Conservation (phyloP, 805 yeast species). For the Schwanniomyces yamadae region DNA sequence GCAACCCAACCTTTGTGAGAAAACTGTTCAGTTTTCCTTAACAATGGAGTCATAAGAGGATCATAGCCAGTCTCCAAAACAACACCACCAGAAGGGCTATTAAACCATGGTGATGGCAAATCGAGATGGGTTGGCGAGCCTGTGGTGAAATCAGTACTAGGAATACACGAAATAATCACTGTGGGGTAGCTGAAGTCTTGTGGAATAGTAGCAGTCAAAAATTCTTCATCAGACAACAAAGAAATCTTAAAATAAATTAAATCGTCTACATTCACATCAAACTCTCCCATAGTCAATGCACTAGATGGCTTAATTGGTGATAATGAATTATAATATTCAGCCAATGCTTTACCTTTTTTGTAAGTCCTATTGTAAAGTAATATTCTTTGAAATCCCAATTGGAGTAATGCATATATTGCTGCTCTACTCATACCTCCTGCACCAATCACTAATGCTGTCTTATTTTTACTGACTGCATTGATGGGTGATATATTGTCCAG, state of each 20-base stretch:
- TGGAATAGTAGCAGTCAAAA: conserved; percentile 1
- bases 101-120: conserved; percentile 12
- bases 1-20: conserved; percentile 13
- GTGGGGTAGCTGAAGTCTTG: conserved; percentile 8
- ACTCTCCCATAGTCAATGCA: conserved; percentile 2
- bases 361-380: conserved; percentile 12
- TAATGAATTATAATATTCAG: conserved; percentile 8
- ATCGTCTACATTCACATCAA: conserved; percentile 2
- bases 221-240: conserved; percentile 1
- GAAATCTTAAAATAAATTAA: conserved; percentile 3
- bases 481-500: conserved; percentile 14
- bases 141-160: conserved; percentile 8
- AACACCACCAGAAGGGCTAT: conserved; percentile 14
- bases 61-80: conserved; percentile 14
- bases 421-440: conserved; percentile 18
- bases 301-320: conserved; percentile 7
- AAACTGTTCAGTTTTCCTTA: conserved; percentile 6
- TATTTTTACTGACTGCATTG: conserved; percentile 13
- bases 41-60: conserved; percentile 10
- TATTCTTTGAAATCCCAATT: conserved; percentile 12
- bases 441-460: conserved; percentile 16
- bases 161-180: conserved; percentile 11
- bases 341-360: conserved; percentile 7
- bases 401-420: conserved; percentile 15
- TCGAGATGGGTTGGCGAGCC: conserved; percentile 6